A percentile compares a stretch with the other conserved stretches of the same genome.
phyloP scores from a whole-genome alignment of 257 asterid species.

The Avicennia marina region DNA sequence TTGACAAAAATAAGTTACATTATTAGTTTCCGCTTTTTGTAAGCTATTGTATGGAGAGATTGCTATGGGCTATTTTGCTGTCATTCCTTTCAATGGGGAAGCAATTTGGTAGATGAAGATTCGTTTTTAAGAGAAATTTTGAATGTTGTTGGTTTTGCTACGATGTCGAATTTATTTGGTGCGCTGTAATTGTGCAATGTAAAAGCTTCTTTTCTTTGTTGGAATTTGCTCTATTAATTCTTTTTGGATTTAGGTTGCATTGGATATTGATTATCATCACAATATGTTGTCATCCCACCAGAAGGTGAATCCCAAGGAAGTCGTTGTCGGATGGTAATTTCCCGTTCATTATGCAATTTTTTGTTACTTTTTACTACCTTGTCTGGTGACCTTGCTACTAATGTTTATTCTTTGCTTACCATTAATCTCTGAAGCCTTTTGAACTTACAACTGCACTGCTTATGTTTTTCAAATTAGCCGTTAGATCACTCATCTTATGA shows the following conservation, averaged over 20 bases:
- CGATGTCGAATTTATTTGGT: not conserved
- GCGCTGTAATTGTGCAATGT: not conserved
- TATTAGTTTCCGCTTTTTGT: not conserved
- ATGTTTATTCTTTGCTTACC: too few relatives aligned
- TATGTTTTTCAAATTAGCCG: too few relatives aligned
- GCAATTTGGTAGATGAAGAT: too few relatives aligned
- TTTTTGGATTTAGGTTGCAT: slow-evolving; percentile 52
- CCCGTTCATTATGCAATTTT: not conserved
- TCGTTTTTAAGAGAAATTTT: not conserved
- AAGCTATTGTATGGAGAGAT: too few relatives aligned
- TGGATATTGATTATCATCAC: slow-evolving; percentile 89
- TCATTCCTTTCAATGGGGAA: too few relatives aligned
- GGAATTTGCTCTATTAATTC: not conserved
- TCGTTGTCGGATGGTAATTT: slow-evolving; percentile 88
- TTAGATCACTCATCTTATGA: too few relatives aligned
- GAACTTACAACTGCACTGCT: too few relatives aligned
- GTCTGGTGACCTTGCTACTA: too few relatives aligned
- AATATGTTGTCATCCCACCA: slow-evolving; percentile 85
- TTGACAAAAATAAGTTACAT: not conserved
- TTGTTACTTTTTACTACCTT: not conserved
- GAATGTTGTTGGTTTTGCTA: not conserved
- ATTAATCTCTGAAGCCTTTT: too few relatives aligned
- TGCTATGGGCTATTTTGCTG: too few relatives aligned
- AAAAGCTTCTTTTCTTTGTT: not conserved
- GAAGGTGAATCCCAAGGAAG: slow-evolving; percentile 91